Percentiles rank a stretch among this genome's conserved stretches.
phyloP scores from a whole-genome alignment of 495 filamentous ascomycete species.

The Trichoderma gamsii region DNA sequence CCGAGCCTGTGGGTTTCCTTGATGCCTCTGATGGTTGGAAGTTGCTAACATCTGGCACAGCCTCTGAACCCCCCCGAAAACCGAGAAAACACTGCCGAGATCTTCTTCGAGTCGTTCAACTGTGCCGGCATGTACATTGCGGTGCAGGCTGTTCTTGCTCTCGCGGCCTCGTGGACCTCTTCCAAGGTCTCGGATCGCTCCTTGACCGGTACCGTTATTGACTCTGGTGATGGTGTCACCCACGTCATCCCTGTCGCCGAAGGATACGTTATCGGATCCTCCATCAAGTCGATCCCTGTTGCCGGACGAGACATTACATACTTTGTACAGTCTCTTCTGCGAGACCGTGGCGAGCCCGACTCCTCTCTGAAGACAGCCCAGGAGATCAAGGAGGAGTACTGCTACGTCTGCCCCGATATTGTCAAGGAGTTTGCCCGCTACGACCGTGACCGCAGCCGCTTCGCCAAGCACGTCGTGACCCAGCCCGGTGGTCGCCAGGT shows the following conservation, averaged over 20 bases:
- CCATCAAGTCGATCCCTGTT: constrained; percentile 97
- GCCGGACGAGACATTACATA: constrained; percentile 97
- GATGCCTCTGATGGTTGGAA: neutral
- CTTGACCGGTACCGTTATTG: constrained; percentile 95
- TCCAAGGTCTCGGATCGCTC: constrained; percentile 95
- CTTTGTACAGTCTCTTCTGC: constrained; percentile 91
- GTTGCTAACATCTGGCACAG: constrained; percentile 40
- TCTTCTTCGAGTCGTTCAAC: constrained; percentile 99
- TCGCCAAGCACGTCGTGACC: constrained; percentile 79
- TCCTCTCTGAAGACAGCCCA: constrained; percentile 96
- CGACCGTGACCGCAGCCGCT: constrained; percentile 84
- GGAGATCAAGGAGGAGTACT: constrained; percentile 95
- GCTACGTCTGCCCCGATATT: constrained; percentile 96
- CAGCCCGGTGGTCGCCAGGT: constrained; percentile 82
- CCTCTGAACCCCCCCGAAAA: constrained; percentile 97
- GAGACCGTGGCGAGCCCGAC: constrained; percentile 93
- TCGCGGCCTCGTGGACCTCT: constrained; percentile 96
- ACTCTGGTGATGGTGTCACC: constrained; percentile 95
- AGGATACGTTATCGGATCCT: constrained; percentile 97
- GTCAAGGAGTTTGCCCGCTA: constrained; percentile 94
- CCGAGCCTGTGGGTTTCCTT: constrained; percentile 71
- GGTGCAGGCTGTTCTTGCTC: constrained; percentile 91
- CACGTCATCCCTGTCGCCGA: constrained; percentile 98
- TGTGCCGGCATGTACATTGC: constrained; percentile 98
- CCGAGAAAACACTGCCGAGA: constrained; percentile 97